A percentile compares a stretch with the other conserved stretches of the same genome.
phyloP scores from a whole-genome alignment of 2,329 filamentous ascomycete genomes.

The Fusarium sp. region DNA sequence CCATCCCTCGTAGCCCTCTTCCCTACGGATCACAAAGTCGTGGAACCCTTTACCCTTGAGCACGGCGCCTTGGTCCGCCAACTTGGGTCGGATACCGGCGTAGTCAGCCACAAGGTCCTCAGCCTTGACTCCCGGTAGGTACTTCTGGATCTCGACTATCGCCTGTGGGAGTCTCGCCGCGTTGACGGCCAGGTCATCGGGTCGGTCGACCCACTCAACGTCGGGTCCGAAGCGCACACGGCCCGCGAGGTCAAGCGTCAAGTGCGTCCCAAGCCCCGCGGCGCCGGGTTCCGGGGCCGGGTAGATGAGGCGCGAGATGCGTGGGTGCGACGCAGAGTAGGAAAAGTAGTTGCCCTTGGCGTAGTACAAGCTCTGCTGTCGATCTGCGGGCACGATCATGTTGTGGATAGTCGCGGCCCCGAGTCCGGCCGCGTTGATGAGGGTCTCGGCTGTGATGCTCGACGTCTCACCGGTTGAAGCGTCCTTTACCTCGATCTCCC shows the following conservation, averaged over 20 bases:
- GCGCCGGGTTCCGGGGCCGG: conserved; percentile 86
- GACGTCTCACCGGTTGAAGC: conserved; percentile 59
- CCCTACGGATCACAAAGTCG: conserved; percentile 85
- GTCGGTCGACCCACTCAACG: conserved; percentile 87
- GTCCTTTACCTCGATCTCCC: conserved; percentile 72
- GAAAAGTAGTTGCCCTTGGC: conserved; percentile 97
- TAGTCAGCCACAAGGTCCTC: conserved; percentile 82
- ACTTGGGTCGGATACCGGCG: conserved; percentile 90
- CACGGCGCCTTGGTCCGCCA: conserved; percentile 71
- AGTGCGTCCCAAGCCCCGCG: conserved; percentile 89
- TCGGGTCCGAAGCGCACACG: conserved; percentile 93
- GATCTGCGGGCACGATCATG: conserved; percentile 74
- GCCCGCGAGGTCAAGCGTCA: conserved; percentile 89
- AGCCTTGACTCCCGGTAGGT: conserved; percentile 80
- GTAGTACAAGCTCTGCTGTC: conserved; percentile 75
- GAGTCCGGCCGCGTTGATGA: conserved; percentile 90
- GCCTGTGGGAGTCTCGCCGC: conserved; percentile 73
- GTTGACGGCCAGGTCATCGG: conserved; percentile 77
- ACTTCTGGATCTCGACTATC: conserved; percentile 79
- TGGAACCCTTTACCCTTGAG: conserved; percentile 76
- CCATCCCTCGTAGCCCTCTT: conserved; percentile 84
- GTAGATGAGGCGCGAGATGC: conserved; percentile 82
- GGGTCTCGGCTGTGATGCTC: conserved; percentile 77
- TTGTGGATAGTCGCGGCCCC: conserved; percentile 83
- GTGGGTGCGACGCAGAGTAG: conserved; percentile 75